Evolutionary conservation across 164 flowering plant species (phyloP), one percentile per base, ranked within the genome.

Genomic region (Warburgia ugandensis): DNA sequence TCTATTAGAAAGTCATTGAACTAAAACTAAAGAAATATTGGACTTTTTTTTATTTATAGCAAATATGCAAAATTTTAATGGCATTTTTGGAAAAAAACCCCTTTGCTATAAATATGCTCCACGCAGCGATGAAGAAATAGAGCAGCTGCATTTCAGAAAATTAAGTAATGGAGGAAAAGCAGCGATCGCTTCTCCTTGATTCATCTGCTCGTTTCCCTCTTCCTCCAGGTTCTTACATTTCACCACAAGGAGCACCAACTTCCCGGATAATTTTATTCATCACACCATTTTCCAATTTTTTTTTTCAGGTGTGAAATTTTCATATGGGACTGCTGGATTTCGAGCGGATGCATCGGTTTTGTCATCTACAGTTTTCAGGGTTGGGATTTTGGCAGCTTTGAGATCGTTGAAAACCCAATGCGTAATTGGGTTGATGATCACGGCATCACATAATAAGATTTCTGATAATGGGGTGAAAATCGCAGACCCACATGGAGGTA

Each of bases 321-420:
- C 91, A 0, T 92, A 92, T 52, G 96, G 98, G 14, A 92, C 98
- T 10, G 56, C 96, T 1, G 98, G 95, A 37, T 92, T 92, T 65
- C 69, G 98, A 52, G 92, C 86, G 2, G 94, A 87, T 21, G 95
- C 90, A 5, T 73, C 86, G 21, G 26, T 92, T 6, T 72, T 92
- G 10, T 45, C 71, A 31, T 80, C 98, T 9, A 80, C 95, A 5
- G 83, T 83, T 41, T 83, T 57, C 55, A 68, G 95, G 17, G 75
- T 77, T 19, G 95, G 95, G 35, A 78, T 87, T 39, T 45, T 91
- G 58, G 80, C 90, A 13, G 92, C 90, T 10, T 56, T 91, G 54
- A 67, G 96, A 54, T 76, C 96, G 2, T 19, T 87, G 19, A 75
- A 81, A 59, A 85, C 87, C 2, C 58, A 60, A 28, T 71, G 88